Conservation (phyloP, 2,329 filamentous ascomycete genomes). For the Aureobasidium pullulans region DNA sequence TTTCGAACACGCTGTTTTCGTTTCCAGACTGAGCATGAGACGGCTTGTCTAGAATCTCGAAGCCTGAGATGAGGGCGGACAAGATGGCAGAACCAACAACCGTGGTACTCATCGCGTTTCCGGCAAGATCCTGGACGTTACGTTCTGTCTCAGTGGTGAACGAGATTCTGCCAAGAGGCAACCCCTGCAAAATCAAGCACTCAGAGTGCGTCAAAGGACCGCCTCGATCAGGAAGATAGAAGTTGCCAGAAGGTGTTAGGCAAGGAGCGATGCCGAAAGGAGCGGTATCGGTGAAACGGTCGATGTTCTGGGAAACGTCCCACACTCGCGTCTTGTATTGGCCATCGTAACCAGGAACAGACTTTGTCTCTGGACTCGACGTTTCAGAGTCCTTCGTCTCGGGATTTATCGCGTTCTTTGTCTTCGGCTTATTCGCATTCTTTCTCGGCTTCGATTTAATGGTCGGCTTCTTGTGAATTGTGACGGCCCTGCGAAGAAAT, state of each 20-base stretch:
- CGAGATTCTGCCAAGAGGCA: constrained; percentile 55
- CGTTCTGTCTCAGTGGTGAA: constrained; percentile 53
- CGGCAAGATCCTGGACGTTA: constrained; percentile 62
- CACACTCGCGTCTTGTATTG: constrained; percentile 49
- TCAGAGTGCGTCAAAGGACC: constrained; percentile 57
- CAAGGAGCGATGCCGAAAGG: constrained; percentile 56
- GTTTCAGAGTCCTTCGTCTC: too few relatives aligned
- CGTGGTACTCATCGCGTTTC: constrained; percentile 73
- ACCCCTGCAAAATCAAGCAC: constrained; percentile 58
- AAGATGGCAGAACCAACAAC: constrained; percentile 60
- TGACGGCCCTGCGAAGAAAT: constrained; percentile 41
- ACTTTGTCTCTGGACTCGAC: background rate
- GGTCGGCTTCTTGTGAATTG: too few relatives aligned
- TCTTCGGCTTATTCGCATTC: background rate
- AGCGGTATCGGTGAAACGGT: constrained; percentile 45
- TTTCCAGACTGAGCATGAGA: background rate
- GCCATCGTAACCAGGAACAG: constrained; percentile 46
- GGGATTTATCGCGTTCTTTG: too few relatives aligned
- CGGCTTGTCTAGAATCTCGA: background rate
- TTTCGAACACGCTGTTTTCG: background rate
- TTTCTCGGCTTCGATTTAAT: too few relatives aligned
- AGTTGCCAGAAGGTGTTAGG: constrained; percentile 58
- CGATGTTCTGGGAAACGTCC: constrained; percentile 67
- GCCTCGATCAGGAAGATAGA: constrained; percentile 54
- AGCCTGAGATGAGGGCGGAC: constrained; percentile 46